Base-by-base conservation (phyloP, 805 yeast genomes). In the Monosporozyma aerobia region DNA sequence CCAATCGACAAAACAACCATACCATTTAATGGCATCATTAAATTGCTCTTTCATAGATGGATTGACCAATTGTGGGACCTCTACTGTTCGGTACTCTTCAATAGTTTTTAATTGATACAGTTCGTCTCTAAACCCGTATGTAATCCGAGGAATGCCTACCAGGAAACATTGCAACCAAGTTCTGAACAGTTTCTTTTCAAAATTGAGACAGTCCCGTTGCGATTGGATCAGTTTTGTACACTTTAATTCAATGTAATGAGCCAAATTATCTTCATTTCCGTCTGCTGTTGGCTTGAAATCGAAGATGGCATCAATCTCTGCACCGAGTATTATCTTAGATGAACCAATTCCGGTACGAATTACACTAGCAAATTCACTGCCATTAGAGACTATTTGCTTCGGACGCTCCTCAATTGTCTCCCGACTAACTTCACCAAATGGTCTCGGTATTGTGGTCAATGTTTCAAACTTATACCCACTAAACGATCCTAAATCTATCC, bases 151-250 rank as follows among this genome's bases (percentile, higher is more conserved):
- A 23, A 94, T 78, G 2, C 99, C 99, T 47, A 89, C 74, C 16
- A 94, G 72, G 67, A 90, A 94, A 56, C 96, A 86, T 71, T 94
- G 99, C 2, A 95, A 87, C 99, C 99, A 94, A 0, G 96, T 78
- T 57, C 74, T 79, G 65, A 85, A 80, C 49, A 94, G 70, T 69
- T 92, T 94, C 51, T 75, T 77, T 61, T 90, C 96, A 63, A 92
- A 89, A 13, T 65, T 74, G 32, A 73, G 72, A 14, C 84, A 80
- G 41, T 83, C 83, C 11, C 76, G 73, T 5, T 81, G 79, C 19
- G 77, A 73, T 23, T 71, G 73, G 0, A 92, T 74, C 4, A 75
- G 72, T 43, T 76, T 73, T 1, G 85, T 71, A 2, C 97, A 88
- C 63, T 94, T 94, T 57, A 94, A 73, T 67, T 94, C 99, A 9